Base-by-base conservation (phyloP, 2,329 filamentous ascomycete species). In the Botrytis squamosa region DNA sequence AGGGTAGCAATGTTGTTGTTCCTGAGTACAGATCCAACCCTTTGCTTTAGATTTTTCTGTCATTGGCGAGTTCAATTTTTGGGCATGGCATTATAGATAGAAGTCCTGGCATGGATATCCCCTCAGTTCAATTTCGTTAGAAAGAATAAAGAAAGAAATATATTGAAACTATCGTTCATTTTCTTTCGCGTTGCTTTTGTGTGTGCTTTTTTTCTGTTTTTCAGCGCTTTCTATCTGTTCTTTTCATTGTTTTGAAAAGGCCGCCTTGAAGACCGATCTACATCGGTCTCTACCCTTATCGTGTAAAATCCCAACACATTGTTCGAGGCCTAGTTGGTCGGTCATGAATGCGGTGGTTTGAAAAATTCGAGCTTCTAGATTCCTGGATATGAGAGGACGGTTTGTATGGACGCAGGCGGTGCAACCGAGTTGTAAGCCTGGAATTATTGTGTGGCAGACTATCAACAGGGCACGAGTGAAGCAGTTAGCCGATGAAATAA, bases 21-120 rank as follows among this genome's bases (percentile, higher is more conserved):
- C 87, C 88, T 25, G 89, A 91, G 81, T 91, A 91, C 81, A 85
- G 86, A 79, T 86, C 87, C 68, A 91, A 91, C 83, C 90, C 90
- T 74, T 84, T 91, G 73, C 84, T 92, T 79, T 92, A 63, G 9
- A n/a, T 44, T 65, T 44, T 65, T 44, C 60, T 71, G 25, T 57
- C 25, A 18, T 57, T 72, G 40, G 29, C 44, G 12, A 57, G 25
- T 46, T 59, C n/a, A 55, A 33, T 42, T 49, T 40, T 55, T 55
- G 57, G 38, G 36, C 25, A 55, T 55, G 36, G 46, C 46, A 68
- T 68, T 55, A 36, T 68, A 68, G 65, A 55, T 42, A 55, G 46
- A 40, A 68, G 16, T 55, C 65, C 46, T 57, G 29, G 46, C 36
- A 68, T 42, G 46, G 25, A 55, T 68, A 68, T 40, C 25, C 25